Conservation (phyloP, 75 land plant genomes). For the Pinus taeda region DNA sequence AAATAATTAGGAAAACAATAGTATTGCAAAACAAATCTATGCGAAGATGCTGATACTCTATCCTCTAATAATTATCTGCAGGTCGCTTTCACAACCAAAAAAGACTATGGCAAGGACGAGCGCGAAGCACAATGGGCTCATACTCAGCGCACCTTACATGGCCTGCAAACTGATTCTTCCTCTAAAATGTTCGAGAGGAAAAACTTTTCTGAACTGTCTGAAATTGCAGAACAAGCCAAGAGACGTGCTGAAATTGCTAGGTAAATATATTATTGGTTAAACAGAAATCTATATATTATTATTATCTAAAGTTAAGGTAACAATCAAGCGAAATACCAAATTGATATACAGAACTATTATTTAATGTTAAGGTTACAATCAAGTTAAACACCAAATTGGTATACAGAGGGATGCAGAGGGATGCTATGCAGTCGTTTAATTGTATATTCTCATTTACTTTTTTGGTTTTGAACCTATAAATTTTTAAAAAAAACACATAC, state of each 20-base stretch:
- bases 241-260: constrained; percentile 72
- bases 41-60: background rate
- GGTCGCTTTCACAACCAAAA: constrained; percentile 65
- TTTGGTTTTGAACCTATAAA: too few species aligned
- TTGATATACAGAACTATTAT: too few species aligned
- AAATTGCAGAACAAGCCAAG: constrained; percentile 81
- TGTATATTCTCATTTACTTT: too few species aligned
- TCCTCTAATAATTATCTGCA: constrained; percentile 14
- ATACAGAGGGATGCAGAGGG: too few species aligned
- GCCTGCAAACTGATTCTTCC: constrained; percentile 40
- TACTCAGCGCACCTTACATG: constrained; percentile 68
- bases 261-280: constrained; percentile 7
- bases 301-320: too few species aligned
- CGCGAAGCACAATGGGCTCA: constrained; percentile 68
- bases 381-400: too few species aligned
- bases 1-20: background rate
- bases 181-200: constrained; percentile 32
- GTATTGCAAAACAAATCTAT: background rate
- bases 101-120: constrained; percentile 64
- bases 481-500: too few species aligned
- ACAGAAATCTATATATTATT: too few species aligned
- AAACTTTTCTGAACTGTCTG: constrained; percentile 52
- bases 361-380: too few species aligned
- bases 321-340: too few species aligned
- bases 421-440: too few species aligned